Conservation (phyloP, 2,329 filamentous ascomycete species). For the Exophiala alcalophila region DNA sequence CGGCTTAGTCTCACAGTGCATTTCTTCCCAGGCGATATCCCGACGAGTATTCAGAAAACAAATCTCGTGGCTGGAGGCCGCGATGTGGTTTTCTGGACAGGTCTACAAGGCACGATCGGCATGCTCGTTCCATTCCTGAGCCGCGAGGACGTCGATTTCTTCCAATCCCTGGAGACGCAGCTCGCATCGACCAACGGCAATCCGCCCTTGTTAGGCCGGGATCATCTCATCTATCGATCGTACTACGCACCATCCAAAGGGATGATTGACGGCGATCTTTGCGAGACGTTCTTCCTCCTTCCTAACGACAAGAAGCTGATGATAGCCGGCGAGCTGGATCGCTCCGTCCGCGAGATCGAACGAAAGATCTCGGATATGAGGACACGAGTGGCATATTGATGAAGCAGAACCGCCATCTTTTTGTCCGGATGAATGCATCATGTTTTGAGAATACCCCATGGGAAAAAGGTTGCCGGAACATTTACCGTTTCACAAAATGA, state of each 20-base stretch:
- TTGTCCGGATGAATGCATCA: too few relatives aligned
- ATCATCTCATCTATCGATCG: constrained; percentile 91
- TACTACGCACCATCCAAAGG: constrained; percentile 98
- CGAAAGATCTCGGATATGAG: constrained; percentile 79
- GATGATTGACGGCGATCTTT: constrained; percentile 93
- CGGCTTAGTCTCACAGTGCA: constrained; percentile 82
- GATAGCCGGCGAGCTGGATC: constrained; percentile 89
- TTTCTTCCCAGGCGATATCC: constrained; percentile 87
- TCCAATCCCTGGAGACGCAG: constrained; percentile 88
- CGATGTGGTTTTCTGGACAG: constrained; percentile 88
- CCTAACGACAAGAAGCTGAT: constrained; percentile 87
- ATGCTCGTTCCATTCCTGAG: constrained; percentile 88
- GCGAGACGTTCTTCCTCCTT: constrained; percentile 83
- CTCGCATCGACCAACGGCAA: constrained; percentile 70
- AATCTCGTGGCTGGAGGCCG: constrained; percentile 86
- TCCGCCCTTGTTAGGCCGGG: constrained; percentile 81
- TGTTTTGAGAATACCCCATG: too few relatives aligned
- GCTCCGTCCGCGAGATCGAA: constrained; percentile 89
- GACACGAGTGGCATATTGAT: constrained; percentile 54
- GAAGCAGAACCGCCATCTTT: not conserved
- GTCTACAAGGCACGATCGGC: constrained; percentile 89
- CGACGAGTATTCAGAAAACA: constrained; percentile 84
- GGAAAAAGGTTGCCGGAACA: too few relatives aligned
- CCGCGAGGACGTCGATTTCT: constrained; percentile 95
- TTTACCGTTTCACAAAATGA: too few relatives aligned